Conservation (phyloP, 306 rosid genomes). For the Corylus avellana region DNA sequence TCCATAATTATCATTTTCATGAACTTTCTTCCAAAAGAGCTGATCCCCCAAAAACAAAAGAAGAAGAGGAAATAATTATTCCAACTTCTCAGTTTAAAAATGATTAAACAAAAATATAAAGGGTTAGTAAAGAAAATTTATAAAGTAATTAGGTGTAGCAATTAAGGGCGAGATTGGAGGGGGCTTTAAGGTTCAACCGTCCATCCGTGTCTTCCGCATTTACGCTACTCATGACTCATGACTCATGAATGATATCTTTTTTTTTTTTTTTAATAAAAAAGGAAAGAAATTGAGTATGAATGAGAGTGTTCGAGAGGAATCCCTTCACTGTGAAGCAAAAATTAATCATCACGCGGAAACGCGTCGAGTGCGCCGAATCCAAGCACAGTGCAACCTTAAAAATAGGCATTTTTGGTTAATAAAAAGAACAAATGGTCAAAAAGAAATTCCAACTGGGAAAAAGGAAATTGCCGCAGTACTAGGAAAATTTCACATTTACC, state of each 20-base stretch:
- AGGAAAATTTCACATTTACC: neutral
- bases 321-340: constrained; percentile 29
- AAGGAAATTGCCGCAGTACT: neutral
- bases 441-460: neutral
- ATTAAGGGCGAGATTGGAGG: constrained; percentile 33
- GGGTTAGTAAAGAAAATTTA: neutral
- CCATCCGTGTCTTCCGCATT: neutral
- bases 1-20: no score
- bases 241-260: no score
- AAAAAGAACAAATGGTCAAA: neutral
- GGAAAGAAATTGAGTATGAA: neutral
- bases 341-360: constrained; percentile 41
- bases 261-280: no score
- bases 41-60: no score
- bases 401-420: neutral
- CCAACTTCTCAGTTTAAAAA: no score
- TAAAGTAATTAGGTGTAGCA: neutral
- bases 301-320: neutral
- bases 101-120: neutral
- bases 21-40: no score
- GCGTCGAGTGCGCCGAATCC: constrained; percentile 33
- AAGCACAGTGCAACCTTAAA: neutral
- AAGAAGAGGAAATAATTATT: no score
- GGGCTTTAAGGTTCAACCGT: constrained; percentile 1
- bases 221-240: neutral